Evolutionary conservation across 139 green algal species (phyloP).

Genomic region (Ulvella scutata): DNA sequence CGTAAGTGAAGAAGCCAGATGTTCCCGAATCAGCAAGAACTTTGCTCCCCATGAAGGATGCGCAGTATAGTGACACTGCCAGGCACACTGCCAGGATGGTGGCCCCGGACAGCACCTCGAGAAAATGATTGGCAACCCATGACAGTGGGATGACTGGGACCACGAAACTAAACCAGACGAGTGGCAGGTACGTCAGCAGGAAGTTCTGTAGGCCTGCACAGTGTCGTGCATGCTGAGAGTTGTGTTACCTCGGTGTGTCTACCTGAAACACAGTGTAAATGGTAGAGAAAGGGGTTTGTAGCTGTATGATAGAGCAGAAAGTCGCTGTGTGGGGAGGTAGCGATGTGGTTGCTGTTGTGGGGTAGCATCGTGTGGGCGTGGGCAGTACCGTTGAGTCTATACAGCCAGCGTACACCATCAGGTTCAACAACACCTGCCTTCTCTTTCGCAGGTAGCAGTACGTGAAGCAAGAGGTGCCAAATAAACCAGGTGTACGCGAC

Average conservation of each 20-base stretch:
- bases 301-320: background rate
- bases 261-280: background rate
- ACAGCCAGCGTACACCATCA: slow-evolving; percentile 40
- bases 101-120: slow-evolving; percentile 55
- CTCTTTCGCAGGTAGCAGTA: slow-evolving; percentile 51
- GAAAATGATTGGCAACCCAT: slow-evolving; percentile 63
- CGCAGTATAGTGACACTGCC: slow-evolving; percentile 42
- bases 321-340: background rate
- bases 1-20: slow-evolving; percentile 38
- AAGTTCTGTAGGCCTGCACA: slow-evolving; percentile 47
- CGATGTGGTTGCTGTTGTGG: background rate
- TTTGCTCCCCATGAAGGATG: slow-evolving; percentile 25
- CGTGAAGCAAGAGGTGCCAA: slow-evolving; percentile 46
- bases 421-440: slow-evolving; percentile 39
- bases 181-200: slow-evolving; percentile 27
- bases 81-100: slow-evolving; percentile 34
- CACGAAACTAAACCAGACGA: slow-evolving; percentile 47
- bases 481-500: slow-evolving; percentile 46
- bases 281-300: background rate
- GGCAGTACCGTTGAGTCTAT: slow-evolving; percentile 69
- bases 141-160: slow-evolving; percentile 26
- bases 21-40: slow-evolving; percentile 32
- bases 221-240: background rate
- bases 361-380: background rate
- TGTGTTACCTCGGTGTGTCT: background rate